These are phyloP conservation scores for Fusarium nurragi DNA, from an alignment of 2,329 filamentous ascomycete species.

Conservation along the genomic window DNA sequence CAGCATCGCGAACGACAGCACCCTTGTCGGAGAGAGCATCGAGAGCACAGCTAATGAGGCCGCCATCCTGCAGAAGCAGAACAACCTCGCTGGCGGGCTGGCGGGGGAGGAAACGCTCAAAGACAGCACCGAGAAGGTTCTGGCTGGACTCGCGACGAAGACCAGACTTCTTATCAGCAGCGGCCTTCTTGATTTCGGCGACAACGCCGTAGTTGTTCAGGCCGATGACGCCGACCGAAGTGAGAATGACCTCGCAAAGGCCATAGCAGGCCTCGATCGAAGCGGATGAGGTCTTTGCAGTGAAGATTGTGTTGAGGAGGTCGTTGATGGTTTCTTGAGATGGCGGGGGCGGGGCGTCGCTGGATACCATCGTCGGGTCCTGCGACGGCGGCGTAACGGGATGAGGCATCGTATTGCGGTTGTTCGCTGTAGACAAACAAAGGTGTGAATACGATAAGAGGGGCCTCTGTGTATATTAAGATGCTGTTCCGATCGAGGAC, in stretches of 20 bases:
- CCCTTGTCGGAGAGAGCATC: slow-evolving; percentile 93
- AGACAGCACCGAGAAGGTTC: slow-evolving; percentile 91
- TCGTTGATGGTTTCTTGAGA: slow-evolving; percentile 72
- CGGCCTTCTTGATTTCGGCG: slow-evolving; percentile 73
- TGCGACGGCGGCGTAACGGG: slow-evolving; percentile 57
- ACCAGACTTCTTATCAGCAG: slow-evolving; percentile 92
- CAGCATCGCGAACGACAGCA: slow-evolving; percentile 85
- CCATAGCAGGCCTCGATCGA: slow-evolving; percentile 72
- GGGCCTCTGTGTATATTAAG: slow-evolving; percentile 30
- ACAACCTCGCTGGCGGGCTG: slow-evolving; percentile 83
- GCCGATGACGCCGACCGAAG: slow-evolving; percentile 63
- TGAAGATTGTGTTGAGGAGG: slow-evolving; percentile 74
- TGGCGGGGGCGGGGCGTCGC: slow-evolving; percentile 64
- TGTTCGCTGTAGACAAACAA: slow-evolving; percentile 10
- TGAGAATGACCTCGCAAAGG: slow-evolving; percentile 67
- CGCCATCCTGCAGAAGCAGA: slow-evolving; percentile 83
- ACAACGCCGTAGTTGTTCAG: slow-evolving; percentile 64
- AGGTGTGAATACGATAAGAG: neutral
- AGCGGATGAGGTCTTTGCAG: slow-evolving; percentile 71
- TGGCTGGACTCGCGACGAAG: slow-evolving; percentile 88
- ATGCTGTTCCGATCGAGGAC: slow-evolving; percentile 10
- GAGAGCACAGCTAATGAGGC: slow-evolving; percentile 75
- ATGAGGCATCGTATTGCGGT: slow-evolving; percentile 56
- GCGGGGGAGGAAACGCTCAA: slow-evolving; percentile 84
- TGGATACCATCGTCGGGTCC: slow-evolving; percentile 55